A percentile compares a stretch with the other conserved stretches of the same genome.
phyloP scores from a whole-genome alignment of 2,329 filamentous ascomycete species.

The Trichoderma endophyticum region DNA sequence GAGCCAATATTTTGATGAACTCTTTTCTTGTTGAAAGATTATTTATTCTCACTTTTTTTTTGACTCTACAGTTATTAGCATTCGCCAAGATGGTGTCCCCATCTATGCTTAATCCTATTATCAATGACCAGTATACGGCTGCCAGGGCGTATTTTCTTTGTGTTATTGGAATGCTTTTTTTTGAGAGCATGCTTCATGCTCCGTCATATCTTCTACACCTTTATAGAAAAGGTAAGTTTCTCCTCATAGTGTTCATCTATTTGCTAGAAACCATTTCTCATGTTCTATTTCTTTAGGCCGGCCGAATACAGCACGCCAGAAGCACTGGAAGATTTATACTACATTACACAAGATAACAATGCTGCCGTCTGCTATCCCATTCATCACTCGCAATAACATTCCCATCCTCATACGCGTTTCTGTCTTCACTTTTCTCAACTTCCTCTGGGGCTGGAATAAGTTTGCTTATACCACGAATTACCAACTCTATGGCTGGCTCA shows the following conservation, averaged over 20 bases:
- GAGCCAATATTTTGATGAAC: neutral
- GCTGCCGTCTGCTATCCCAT: neutral
- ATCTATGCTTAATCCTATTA: slow-evolving; percentile 19
- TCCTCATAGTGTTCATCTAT: neutral
- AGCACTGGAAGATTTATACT: neutral
- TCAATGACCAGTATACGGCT: slow-evolving; percentile 23
- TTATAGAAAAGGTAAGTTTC: neutral
- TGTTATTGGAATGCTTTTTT: slow-evolving; percentile 23
- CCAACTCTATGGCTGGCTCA: slow-evolving; percentile 29
- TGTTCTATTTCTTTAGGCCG: neutral
- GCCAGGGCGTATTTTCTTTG: slow-evolving; percentile 22
- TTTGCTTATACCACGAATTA: slow-evolving; percentile 27
- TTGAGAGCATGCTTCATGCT: slow-evolving; percentile 21
- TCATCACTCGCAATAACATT: slow-evolving; percentile 17
- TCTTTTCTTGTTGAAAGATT: neutral
- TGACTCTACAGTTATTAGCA: neutral
- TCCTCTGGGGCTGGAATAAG: slow-evolving; percentile 25
- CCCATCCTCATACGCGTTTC: slow-evolving; percentile 22
- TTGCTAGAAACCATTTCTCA: neutral
- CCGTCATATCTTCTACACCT: neutral
- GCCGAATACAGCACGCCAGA: neutral
- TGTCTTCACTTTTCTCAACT: slow-evolving; percentile 25
- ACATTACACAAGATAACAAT: neutral
- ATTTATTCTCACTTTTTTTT: neutral
- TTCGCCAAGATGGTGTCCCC: slow-evolving; percentile 1